A percentile compares a stretch with the other conserved stretches of the same genome.
Evolutionary conservation across 1,284 basidiomycete species (phyloP).

Genomic region (Malassezia caprae): DNA sequence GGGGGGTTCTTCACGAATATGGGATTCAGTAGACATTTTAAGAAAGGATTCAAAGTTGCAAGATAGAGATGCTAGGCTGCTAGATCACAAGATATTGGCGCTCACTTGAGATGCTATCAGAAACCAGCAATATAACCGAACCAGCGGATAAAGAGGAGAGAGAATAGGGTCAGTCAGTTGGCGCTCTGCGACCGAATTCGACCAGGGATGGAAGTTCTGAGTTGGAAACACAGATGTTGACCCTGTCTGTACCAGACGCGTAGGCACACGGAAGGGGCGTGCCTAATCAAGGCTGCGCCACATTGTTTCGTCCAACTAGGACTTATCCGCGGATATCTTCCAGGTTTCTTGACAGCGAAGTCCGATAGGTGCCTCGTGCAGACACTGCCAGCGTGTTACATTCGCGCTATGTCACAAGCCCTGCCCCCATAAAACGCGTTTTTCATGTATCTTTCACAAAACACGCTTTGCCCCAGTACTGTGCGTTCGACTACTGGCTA

Average conservation of each 20-base stretch:
- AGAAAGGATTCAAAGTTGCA: not conserved
- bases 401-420: not conserved
- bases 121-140: constrained; percentile 2
- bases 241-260: not conserved
- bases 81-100: constrained; percentile 14
- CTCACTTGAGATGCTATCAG: constrained; percentile 9
- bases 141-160: constrained; percentile 2
- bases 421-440: not conserved
- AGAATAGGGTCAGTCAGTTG: not conserved
- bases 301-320: not conserved
- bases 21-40: not conserved
- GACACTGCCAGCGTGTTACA: not conserved
- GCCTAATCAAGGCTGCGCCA: not conserved
- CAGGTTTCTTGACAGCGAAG: not conserved
- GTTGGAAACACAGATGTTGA: not conserved
- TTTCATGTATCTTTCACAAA: not conserved
- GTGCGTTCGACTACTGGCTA: not conserved
- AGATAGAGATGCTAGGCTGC: not conserved
- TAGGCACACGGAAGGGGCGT: not conserved
- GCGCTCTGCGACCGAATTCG: not conserved
- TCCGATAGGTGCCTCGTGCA: not conserved
- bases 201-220: constrained; percentile 4
- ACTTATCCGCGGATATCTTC: not conserved
- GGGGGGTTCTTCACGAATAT: not conserved
- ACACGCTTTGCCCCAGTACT: not conserved